Percentiles rank a stretch among this genome's conserved stretches.
These are phyloP conservation scores for Micromonas pusilla DNA, from an alignment of 139 green algal genomes.

Conservation along the genomic window DNA sequence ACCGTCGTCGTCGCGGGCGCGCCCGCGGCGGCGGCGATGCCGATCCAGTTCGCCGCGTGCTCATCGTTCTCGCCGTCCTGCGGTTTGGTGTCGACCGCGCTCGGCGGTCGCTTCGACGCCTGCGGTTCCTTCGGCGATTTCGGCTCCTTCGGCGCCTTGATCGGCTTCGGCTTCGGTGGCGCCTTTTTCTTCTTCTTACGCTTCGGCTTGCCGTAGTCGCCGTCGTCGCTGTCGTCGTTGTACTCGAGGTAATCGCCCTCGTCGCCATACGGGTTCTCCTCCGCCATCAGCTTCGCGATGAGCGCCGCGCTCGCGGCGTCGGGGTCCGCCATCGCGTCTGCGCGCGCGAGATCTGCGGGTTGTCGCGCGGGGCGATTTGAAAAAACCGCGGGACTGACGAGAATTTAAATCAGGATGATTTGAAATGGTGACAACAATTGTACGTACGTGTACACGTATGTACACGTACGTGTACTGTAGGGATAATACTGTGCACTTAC, in stretches of 20 bases:
- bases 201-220: constrained; percentile 23
- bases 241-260: constrained; percentile 10
- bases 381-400: too few species aligned
- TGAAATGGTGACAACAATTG: too few species aligned
- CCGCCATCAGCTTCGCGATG: constrained; percentile 36
- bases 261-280: constrained; percentile 35
- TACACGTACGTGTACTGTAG: too few species aligned
- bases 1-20: too few species aligned
- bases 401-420: too few species aligned
- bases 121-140: not conserved
- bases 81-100: not conserved
- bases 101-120: not conserved
- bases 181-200: not conserved
- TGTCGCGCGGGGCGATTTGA: too few species aligned
- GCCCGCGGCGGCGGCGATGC: too few species aligned
- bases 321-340: constrained; percentile 27
- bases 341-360: too few species aligned
- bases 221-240: constrained; percentile 18
- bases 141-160: constrained; percentile 1
- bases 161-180: not conserved
- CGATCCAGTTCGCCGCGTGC: too few species aligned
- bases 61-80: too few species aligned
- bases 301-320: constrained; percentile 39
- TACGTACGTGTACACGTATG: too few species aligned
- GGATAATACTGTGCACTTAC: too few species aligned